These are phyloP conservation scores for Hanseniaspora gamundiae DNA, from an alignment of 1,139 yeast species.

Conservation along the genomic window DNA sequence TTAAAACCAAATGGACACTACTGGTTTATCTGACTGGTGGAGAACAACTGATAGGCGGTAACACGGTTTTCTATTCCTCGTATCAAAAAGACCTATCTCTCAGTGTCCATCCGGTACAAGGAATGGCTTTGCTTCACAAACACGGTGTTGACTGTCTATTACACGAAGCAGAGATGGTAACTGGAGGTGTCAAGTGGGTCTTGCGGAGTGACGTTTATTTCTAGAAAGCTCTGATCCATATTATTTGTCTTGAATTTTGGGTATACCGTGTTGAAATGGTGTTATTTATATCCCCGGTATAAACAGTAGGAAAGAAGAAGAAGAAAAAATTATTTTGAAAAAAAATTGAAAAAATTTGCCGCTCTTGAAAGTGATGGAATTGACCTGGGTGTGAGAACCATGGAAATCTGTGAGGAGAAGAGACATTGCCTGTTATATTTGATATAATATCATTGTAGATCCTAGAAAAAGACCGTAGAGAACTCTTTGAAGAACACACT, in stretches of 20 bases:
- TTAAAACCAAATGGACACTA: conserved; percentile 45
- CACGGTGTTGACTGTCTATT: conserved; percentile 56
- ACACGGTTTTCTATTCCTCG: conserved; percentile 43
- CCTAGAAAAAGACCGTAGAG: too few relatives aligned
- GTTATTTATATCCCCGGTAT: too few relatives aligned
- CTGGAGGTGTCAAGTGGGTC: conserved; percentile 50
- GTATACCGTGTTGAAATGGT: too few relatives aligned
- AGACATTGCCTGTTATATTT: too few relatives aligned
- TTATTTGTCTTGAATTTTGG: too few relatives aligned
- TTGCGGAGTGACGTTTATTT: conserved; percentile 48
- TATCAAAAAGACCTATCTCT: conserved; percentile 16
- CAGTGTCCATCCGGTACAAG: conserved; percentile 39
- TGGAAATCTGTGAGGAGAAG: too few relatives aligned
- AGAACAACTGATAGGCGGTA: conserved; percentile 48
- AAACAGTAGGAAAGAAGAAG: neutral
- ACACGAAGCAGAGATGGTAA: conserved; percentile 48
- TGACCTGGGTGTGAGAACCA: too few relatives aligned
- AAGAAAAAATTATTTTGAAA: too few relatives aligned
- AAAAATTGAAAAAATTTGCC: neutral
- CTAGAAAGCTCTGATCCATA: neutral
- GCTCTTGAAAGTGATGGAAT: too few relatives aligned
- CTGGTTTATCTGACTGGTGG: conserved; percentile 46
- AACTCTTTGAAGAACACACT: too few relatives aligned
- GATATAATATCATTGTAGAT: too few relatives aligned
- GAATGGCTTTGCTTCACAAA: conserved; percentile 51